Evolutionary conservation across 768 basidiomycete species (phyloP).

Genomic region (Strobilomyces dryophilus): DNA sequence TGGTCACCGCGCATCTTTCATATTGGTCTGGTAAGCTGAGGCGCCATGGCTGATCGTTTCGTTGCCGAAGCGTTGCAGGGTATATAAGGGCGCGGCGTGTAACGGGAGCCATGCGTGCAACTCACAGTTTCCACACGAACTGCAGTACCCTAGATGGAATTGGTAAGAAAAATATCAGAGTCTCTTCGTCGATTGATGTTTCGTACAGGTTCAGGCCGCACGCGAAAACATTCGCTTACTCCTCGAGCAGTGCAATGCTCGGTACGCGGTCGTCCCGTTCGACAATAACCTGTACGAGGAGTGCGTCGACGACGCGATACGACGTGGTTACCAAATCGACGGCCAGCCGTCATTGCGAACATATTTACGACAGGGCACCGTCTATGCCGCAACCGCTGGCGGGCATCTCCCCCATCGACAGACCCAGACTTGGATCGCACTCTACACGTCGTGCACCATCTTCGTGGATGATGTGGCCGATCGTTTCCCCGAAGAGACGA

Average conservation of each 20-base stretch:
- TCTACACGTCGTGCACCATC: conserved; percentile 36
- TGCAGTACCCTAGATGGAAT: background rate
- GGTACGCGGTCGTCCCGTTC: conserved; percentile 7
- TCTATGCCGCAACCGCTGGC: conserved; percentile 24
- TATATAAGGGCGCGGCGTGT: too few relatives aligned
- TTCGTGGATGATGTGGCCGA: conserved; percentile 35
- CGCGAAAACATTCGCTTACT: conserved; percentile 12
- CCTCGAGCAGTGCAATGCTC: conserved; percentile 13
- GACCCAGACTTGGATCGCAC: conserved; percentile 29
- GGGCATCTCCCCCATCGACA: conserved; percentile 23
- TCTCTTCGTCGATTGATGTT: background rate
- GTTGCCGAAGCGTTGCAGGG: too few relatives aligned
- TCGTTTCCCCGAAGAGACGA: conserved; percentile 17
- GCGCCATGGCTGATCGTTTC: too few relatives aligned
- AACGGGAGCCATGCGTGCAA: too few relatives aligned
- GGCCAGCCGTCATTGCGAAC: conserved; percentile 21
- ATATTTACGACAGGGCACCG: conserved; percentile 30
- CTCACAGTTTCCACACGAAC: background rate
- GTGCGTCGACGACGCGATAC: conserved; percentile 21
- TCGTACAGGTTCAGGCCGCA: conserved; percentile 5
- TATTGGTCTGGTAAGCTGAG: too few relatives aligned
- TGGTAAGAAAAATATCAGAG: conserved; percentile 1
- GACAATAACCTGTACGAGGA: conserved; percentile 15
- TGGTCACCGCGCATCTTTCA: too few relatives aligned
- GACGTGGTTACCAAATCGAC: conserved; percentile 24